Percentiles rank a stretch among this genome's conserved stretches.
phyloP scores from a whole-genome alignment of 2,329 filamentous ascomycete genomes.

The Monilinia polystroma region DNA sequence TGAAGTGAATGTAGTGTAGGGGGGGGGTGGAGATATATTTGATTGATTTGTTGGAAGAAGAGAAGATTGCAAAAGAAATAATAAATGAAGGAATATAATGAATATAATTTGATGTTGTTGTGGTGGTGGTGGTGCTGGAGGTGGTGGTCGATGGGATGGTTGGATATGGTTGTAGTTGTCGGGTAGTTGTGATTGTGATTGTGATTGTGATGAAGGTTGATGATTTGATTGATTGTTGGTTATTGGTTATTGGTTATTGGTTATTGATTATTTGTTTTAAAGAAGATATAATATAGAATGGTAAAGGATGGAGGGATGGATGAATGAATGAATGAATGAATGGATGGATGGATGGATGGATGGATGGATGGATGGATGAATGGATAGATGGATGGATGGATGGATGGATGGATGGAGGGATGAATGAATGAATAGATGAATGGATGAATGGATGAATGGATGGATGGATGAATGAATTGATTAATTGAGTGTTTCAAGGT shows the following conservation, averaged over 20 bases:
- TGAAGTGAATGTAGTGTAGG: not conserved
- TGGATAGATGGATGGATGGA: not conserved
- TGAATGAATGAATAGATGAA: not conserved
- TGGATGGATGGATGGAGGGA: not conserved
- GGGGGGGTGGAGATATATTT: not conserved
- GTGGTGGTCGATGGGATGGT: too few species aligned
- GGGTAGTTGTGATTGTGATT: too few species aligned
- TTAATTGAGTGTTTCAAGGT: not conserved
- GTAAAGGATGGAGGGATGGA: too few species aligned
- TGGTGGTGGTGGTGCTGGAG: too few species aligned
- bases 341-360: not conserved
- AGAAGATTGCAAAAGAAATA: not conserved
- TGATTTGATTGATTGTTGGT: too few species aligned
- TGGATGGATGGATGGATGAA: not conserved
- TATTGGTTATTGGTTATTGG: too few species aligned
- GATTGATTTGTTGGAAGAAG: constrained; percentile 7
- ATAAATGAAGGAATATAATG: too few species aligned
- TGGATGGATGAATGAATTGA: not conserved
- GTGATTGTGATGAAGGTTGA: not conserved
- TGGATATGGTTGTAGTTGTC: too few species aligned
- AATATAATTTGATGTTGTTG: not conserved
- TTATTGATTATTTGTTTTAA: not conserved
- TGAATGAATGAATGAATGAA: not conserved
- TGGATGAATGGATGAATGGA: not conserved
- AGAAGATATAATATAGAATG: not conserved